Base-by-base conservation (phyloP, 768 basidiomycete species). In the Lenzites betulinus region DNA sequence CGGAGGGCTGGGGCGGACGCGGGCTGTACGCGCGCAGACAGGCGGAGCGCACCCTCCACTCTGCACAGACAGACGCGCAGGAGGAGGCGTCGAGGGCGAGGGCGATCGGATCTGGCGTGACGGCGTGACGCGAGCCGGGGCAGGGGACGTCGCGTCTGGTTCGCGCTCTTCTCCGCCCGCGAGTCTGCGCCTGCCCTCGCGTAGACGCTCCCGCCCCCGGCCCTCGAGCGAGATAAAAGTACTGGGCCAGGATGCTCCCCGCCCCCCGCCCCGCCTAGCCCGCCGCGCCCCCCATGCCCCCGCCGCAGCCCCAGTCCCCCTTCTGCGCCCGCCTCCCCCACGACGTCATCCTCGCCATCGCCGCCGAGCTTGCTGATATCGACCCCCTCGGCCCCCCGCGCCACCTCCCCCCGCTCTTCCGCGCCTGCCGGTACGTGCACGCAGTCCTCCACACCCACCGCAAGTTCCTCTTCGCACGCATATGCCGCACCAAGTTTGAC, bases 401-500 rank as follows among this genome's bases (percentile, higher is more conserved):
- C 1, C 60, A 74, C 7, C 69, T 89, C 49, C 57, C 81, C 18
- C 76, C 86, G 0, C 75, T 91, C 50, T 79, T 83, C 48, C 71
- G 71, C 30, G 71, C 81, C 4, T 84, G 76, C 58, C 74, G 63
- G 2, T 57, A 68, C 47, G 65, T 89, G 20, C 56, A 83, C 66
- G 11, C 50, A 33, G 52, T 65, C 0, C 79, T 88, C 64, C 54
- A 63, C 0, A 64, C 71, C 53, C 50, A 50, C 23, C 71, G 75
- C 50, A 70, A 71, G 7, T 58, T 74, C 22, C 80, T 90, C 54
- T 83, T 81, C 62, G 77, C 83, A 0, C 72, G 76, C 33, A 78
- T 91, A 7, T 90, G 84, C 67, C 74, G 75, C 15, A 57, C 70
- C 68, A 81, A 78, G 67, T 90, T 90, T 74, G 88, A 90, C 70